Evolutionary conservation across 2,329 filamentous ascomycete genomes (phyloP).

Genomic region (Fusarium stilboides): DNA sequence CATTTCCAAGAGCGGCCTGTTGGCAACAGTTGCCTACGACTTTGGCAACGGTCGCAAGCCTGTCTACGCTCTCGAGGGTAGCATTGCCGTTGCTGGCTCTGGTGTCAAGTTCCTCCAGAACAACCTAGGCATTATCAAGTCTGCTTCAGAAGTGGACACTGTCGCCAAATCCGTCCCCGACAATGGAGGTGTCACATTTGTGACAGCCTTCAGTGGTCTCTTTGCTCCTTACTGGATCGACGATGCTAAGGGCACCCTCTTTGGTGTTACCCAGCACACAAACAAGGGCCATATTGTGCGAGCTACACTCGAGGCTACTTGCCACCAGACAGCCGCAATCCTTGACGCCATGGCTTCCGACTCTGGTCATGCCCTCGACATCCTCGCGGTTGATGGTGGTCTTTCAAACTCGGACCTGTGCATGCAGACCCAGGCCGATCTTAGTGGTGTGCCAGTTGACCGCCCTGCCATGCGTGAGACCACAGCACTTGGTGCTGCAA

Average conservation of each 20-base stretch:
- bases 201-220: constrained; percentile 91
- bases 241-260: constrained; percentile 89
- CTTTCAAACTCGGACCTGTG: constrained; percentile 90
- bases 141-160: constrained; percentile 65
- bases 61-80: constrained; percentile 87
- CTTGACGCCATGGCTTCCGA: constrained; percentile 93
- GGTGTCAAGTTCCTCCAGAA: constrained; percentile 82
- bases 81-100: constrained; percentile 85
- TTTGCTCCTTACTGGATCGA: constrained; percentile 97
- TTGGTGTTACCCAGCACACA: constrained; percentile 89
- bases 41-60: constrained; percentile 74
- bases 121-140: constrained; percentile 73
- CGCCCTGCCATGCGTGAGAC: constrained; percentile 92
- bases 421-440: constrained; percentile 93
- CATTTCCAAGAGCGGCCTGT: constrained; percentile 84
- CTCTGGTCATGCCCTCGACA: constrained; percentile 80
- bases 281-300: constrained; percentile 88
- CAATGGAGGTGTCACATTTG: constrained; percentile 87
- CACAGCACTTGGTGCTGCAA: constrained; percentile 88
- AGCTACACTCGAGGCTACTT: constrained; percentile 90
- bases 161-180: constrained; percentile 72
- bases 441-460: constrained; percentile 86
- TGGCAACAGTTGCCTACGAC: constrained; percentile 91
- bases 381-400: constrained; percentile 88
- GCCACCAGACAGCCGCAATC: constrained; percentile 93